phyloP scores from a whole-genome alignment of 805 yeast species.

The Lipomyces kockii region DNA sequence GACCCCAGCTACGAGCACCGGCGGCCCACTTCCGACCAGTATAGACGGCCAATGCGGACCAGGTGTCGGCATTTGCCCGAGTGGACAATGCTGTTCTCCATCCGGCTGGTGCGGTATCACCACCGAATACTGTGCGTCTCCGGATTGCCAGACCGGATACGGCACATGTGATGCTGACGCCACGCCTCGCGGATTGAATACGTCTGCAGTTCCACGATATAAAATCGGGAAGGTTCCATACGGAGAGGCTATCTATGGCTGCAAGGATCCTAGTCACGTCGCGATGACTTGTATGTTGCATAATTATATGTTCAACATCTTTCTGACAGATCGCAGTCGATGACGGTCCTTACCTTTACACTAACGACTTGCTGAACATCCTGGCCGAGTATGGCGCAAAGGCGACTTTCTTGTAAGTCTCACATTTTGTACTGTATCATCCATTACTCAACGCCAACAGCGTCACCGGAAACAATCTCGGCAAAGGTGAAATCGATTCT shows the following conservation, averaged over 20 bases:
- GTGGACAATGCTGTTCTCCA: constrained; percentile 25
- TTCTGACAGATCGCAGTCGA: constrained; percentile 11
- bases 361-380: constrained; percentile 24
- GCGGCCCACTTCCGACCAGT: not conserved
- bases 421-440: not conserved
- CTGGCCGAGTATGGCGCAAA: constrained; percentile 18
- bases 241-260: constrained; percentile 20
- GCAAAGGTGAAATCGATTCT: constrained; percentile 28
- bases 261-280: constrained; percentile 23
- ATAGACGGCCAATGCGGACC: constrained; percentile 26
- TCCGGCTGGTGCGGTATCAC: constrained; percentile 27
- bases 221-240: constrained; percentile 24
- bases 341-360: constrained; percentile 30
- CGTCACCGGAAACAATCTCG: constrained; percentile 29
- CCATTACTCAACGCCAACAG: not conserved
- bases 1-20: not conserved
- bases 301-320: not conserved
- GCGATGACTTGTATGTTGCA: constrained; percentile 27
- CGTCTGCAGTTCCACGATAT: constrained; percentile 17
- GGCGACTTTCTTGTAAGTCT: constrained; percentile 24
- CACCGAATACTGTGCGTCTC: constrained; percentile 20
- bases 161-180: constrained; percentile 30
- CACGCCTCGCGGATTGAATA: constrained; percentile 22
- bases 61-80: constrained; percentile 17
- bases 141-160: constrained; percentile 22